These are phyloP conservation scores for Astrothelium subdiscretum DNA, from an alignment of 495 filamentous ascomycete species.

Conservation along the genomic window DNA sequence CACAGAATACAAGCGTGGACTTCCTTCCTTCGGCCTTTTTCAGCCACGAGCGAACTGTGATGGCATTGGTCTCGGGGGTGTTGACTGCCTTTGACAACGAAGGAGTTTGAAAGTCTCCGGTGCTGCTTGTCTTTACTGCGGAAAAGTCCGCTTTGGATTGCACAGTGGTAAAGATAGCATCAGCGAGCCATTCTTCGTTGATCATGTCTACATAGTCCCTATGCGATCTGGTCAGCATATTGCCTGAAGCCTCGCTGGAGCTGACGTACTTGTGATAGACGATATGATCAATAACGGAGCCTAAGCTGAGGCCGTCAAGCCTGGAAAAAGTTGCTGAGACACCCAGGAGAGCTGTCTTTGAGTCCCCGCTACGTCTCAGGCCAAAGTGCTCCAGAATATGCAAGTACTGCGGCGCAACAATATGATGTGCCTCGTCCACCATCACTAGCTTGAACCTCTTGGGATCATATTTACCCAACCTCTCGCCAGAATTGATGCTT, in stretches of 20 bases:
- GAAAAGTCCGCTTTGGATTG: conserved; percentile 66
- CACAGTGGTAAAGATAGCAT: conserved; percentile 89
- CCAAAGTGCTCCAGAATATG: conserved; percentile 62
- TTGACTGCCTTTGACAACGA: conserved; percentile 74
- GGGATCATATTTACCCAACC: conserved; percentile 73
- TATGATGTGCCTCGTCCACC: conserved; percentile 98
- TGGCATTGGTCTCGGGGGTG: conserved; percentile 60
- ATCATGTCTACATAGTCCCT: conserved; percentile 95
- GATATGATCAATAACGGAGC: conserved; percentile 84
- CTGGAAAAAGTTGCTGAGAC: conserved; percentile 90
- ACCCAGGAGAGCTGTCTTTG: conserved; percentile 61
- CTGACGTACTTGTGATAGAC: conserved; percentile 70
- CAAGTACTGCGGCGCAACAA: conserved; percentile 72
- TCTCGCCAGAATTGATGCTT: conserved; percentile 61
- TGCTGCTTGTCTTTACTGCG: conserved; percentile 46
- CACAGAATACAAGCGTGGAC: conserved; percentile 88
- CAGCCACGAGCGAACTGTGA: conserved; percentile 76
- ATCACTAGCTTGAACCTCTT: conserved; percentile 74
- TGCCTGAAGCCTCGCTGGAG: not conserved
- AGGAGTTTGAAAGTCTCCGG: conserved; percentile 66
- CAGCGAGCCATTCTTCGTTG: conserved; percentile 66
- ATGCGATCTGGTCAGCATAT: conserved; percentile 6
- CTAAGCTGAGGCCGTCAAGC: conserved; percentile 77
- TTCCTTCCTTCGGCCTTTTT: conserved; percentile 58
- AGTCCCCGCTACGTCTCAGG: conserved; percentile 38